phyloP scores from a whole-genome alignment of 1,284 basidiomycete genomes.

The Porogramme epimiltina region DNA sequence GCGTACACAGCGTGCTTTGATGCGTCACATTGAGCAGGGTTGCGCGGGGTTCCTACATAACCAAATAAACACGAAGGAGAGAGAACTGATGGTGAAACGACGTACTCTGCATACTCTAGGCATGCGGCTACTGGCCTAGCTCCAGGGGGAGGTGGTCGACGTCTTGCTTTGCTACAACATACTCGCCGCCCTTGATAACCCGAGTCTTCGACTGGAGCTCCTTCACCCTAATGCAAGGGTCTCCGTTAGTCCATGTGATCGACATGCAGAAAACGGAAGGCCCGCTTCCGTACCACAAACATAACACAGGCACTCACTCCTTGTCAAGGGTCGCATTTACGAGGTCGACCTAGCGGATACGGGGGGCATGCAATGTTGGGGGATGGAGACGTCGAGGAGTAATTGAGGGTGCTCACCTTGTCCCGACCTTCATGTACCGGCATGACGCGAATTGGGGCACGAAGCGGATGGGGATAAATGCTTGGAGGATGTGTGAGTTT shows the following conservation, averaged over 20 bases:
- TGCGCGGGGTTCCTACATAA: background rate
- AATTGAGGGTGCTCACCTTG: constrained; percentile 46
- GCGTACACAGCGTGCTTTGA: too few species aligned
- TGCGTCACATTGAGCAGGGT: too few species aligned
- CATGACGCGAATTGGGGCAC: background rate
- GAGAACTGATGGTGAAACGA: constrained; percentile 3
- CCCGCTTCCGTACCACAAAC: background rate
- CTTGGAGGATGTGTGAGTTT: constrained; percentile 1
- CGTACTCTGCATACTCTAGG: constrained; percentile 69
- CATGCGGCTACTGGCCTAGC: constrained; percentile 69
- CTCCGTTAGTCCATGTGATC: too few species aligned
- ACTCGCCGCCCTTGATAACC: constrained; percentile 70
- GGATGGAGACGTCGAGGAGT: background rate
- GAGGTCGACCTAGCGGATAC: constrained; percentile 48
- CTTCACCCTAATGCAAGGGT: constrained; percentile 46
- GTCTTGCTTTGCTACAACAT: constrained; percentile 67
- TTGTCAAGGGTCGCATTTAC: constrained; percentile 53
- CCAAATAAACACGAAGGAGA: background rate
- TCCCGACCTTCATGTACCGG: constrained; percentile 80
- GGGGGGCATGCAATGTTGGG: constrained; percentile 2
- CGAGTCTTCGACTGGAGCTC: constrained; percentile 68
- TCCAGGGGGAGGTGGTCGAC: constrained; percentile 74
- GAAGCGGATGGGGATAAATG: background rate
- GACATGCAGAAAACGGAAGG: background rate
- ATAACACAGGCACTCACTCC: constrained; percentile 49